Conservation (phyloP, 2,329 filamentous ascomycete genomes). For the Aureobasidium uvarum region DNA sequence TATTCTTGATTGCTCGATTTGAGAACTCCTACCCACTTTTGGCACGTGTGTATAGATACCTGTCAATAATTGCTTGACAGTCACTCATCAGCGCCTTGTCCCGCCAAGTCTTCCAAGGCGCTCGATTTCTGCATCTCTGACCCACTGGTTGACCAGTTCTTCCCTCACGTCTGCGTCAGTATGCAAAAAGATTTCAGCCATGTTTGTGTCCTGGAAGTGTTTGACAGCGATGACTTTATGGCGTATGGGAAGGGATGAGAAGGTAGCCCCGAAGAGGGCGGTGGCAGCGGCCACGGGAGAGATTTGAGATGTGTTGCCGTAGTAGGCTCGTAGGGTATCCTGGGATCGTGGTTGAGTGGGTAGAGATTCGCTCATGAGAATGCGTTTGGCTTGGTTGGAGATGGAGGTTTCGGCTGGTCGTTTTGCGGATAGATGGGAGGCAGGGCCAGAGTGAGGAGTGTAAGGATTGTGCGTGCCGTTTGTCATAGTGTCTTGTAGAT, state of each 20-base stretch:
- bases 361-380: not conserved
- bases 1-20: too few species aligned
- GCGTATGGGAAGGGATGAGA: not conserved
- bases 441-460: not conserved
- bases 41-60: too few species aligned
- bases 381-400: not conserved
- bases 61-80: too few species aligned
- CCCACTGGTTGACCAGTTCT: not conserved
- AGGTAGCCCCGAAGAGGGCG: not conserved
- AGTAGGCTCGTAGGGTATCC: not conserved
- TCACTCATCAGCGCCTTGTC: too few species aligned
- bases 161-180: constrained; percentile 1
- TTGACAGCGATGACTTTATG: not conserved
- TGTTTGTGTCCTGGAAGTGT: not conserved
- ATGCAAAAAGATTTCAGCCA: constrained; percentile 5
- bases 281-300: constrained; percentile 15
- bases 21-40: too few species aligned
- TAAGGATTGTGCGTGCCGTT: not conserved
- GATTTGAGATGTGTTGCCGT: not conserved
- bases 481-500: not conserved
- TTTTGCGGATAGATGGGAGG: not conserved
- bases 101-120: too few species aligned
- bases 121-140: not conserved
- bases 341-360: not conserved
- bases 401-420: not conserved